These are phyloP conservation scores for Sugiyamaella novakii DNA, from an alignment of 1,139 yeast species.

Conservation along the genomic window DNA sequence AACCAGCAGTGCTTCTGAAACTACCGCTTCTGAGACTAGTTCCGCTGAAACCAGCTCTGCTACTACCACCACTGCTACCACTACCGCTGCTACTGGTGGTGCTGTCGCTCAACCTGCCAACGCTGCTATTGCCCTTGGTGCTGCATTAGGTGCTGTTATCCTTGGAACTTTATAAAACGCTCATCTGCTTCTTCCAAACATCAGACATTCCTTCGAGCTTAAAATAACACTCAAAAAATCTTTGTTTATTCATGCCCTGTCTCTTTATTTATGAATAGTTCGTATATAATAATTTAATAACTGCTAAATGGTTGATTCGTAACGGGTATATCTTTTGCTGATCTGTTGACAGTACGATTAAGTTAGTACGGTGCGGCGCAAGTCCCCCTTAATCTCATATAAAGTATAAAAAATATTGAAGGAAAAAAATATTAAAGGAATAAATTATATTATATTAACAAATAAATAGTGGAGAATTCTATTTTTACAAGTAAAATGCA, in stretches of 20 bases:
- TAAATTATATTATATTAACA: conserved; percentile 1
- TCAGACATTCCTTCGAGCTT: not conserved
- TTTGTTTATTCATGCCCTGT: too few relatives aligned
- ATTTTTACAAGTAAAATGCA: too few relatives aligned
- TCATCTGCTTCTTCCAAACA: not conserved
- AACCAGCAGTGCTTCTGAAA: conserved; percentile 24
- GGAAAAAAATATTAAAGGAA: too few relatives aligned
- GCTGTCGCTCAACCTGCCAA: conserved; percentile 24
- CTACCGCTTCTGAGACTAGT: conserved; percentile 14
- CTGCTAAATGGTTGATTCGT: not conserved
- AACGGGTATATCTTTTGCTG: conserved; percentile 5
- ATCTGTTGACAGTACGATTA: not conserved
- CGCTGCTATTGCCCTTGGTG: conserved; percentile 30
- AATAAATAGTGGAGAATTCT: conserved; percentile 9
- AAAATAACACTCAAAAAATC: too few relatives aligned
- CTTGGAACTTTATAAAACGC: conserved; percentile 15
- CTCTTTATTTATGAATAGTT: conserved; percentile 1
- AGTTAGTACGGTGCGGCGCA: too few relatives aligned
- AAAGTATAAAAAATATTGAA: conserved; percentile 3
- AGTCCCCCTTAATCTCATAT: too few relatives aligned
- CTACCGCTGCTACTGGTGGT: conserved; percentile 19
- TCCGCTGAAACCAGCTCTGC: conserved; percentile 26
- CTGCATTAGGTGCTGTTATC: conserved; percentile 27
- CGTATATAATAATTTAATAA: not conserved
- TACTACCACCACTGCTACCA: conserved; percentile 24